Percentiles rank a stretch among this genome's conserved stretches.
These are phyloP conservation scores for Actinidia polygama DNA, from an alignment of 179 eudicot genomes.

Conservation along the genomic window DNA sequence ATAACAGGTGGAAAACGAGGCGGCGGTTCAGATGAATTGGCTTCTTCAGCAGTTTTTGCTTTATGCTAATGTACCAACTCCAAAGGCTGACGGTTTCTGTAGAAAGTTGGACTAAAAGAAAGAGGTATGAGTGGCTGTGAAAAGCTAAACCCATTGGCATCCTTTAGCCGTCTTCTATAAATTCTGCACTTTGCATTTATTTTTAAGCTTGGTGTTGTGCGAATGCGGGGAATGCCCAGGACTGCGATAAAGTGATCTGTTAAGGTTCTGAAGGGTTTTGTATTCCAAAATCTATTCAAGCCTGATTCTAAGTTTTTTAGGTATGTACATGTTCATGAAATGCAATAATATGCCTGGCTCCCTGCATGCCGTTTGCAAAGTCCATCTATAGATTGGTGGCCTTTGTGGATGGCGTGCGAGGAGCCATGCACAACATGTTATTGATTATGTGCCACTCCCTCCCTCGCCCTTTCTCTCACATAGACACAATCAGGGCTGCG, in stretches of 20 bases:
- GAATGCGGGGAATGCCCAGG: background rate
- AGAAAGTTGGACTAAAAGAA: constrained; percentile 24
- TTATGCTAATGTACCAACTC: constrained; percentile 36
- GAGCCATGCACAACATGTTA: constrained; percentile 54
- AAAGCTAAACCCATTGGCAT: background rate
- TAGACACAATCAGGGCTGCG: too few species aligned
- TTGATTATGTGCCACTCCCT: background rate
- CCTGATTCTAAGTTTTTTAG: background rate
- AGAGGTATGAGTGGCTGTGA: constrained; percentile 15
- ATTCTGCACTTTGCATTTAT: background rate
- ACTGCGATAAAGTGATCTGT: background rate
- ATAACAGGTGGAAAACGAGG: constrained; percentile 12
- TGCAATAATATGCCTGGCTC: constrained; percentile 66
- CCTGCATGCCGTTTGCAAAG: constrained; percentile 69
- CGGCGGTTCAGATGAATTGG: constrained; percentile 32
- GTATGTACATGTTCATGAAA: background rate
- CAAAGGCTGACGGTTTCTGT: constrained; percentile 25
- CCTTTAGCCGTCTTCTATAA: background rate
- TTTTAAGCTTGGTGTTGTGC: background rate
- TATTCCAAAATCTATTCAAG: background rate
- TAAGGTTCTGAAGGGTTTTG: background rate
- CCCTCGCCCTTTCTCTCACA: constrained; percentile 10
- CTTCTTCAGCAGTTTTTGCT: constrained; percentile 30
- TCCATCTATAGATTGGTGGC: constrained; percentile 32
- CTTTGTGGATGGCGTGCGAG: constrained; percentile 61